Percentiles rank a stretch among this genome's conserved stretches.
Evolutionary conservation across 345 rosid species (phyloP).

Genomic region (Gossypium longicalyx): DNA sequence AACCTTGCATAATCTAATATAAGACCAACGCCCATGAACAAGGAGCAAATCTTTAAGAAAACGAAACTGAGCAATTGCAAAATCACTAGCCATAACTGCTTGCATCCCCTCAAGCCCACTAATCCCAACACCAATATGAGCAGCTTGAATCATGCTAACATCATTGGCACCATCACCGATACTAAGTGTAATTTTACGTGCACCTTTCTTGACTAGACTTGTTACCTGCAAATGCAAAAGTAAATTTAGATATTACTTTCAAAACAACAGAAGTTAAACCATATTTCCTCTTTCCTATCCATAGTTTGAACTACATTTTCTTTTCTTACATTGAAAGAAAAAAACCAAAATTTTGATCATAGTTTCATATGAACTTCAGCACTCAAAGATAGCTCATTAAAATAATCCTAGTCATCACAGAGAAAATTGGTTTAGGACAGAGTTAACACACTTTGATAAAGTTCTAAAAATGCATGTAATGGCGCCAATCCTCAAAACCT

Average conservation of each 20-base stretch:
- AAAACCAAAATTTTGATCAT: background rate
- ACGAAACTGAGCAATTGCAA: conserved; percentile 98
- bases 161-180: conserved; percentile 99
- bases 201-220: conserved; percentile 92
- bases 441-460: background rate
- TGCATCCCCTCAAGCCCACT: conserved; percentile 99
- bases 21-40: conserved; percentile 99
- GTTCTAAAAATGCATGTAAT: background rate
- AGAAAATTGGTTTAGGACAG: background rate
- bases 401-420: background rate
- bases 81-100: conserved; percentile 99
- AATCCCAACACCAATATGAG: conserved; percentile 98
- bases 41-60: conserved; percentile 92
- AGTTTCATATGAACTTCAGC: background rate
- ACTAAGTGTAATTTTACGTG: conserved; percentile 89
- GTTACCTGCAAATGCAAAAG: conserved; percentile 61
- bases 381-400: background rate
- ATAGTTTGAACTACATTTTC: background rate
- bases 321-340: background rate
- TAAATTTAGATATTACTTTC: background rate
- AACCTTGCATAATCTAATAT: conserved; percentile 98
- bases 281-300: background rate
- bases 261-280: background rate
- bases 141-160: conserved; percentile 99
- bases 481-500: background rate